These are phyloP conservation scores for Cladosporium sp. DNA, from an alignment of 2,329 filamentous ascomycete genomes.

Conservation along the genomic window DNA sequence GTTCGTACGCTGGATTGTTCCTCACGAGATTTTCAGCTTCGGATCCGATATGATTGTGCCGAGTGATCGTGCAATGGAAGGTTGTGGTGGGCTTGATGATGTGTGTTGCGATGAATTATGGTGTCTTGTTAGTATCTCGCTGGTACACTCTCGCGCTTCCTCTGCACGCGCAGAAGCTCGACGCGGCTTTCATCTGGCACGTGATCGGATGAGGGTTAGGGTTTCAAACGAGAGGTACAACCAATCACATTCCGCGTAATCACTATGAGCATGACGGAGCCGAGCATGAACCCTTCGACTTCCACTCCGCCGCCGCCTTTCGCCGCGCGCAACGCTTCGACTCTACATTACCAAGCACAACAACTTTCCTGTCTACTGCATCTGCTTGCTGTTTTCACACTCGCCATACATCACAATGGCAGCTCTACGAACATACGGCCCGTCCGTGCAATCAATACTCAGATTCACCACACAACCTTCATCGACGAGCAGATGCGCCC, in stretches of 20 bases:
- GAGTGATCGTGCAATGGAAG: not conserved
- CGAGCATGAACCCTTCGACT: conserved; percentile 16
- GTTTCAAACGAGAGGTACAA: not conserved
- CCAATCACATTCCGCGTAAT: conserved; percentile 17
- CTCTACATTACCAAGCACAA: conserved; percentile 1
- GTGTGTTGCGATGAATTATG: not conserved
- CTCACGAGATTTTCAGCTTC: not conserved
- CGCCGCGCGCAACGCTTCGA: not conserved
- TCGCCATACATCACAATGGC: conserved; percentile 31
- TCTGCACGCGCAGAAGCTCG: conserved; percentile 13
- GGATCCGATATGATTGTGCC: not conserved
- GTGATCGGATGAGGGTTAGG: conserved; percentile 6
- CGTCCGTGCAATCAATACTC: conserved; percentile 39
- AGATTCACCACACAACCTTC: conserved; percentile 39
- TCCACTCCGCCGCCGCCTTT: conserved; percentile 1
- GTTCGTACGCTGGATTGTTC: not conserved
- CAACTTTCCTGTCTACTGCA: not conserved
- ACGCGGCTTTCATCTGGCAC: conserved; percentile 9
- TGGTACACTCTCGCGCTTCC: conserved; percentile 14
- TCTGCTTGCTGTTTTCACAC: not conserved
- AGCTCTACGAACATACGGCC: conserved; percentile 32
- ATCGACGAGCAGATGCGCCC: conserved; percentile 41
- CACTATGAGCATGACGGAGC: conserved; percentile 4
- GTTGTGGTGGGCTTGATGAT: not conserved
- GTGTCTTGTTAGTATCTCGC: not conserved